These are phyloP conservation scores for Ganoderma sinense DNA, from an alignment of 1,284 basidiomycete species.

Conservation along the genomic window DNA sequence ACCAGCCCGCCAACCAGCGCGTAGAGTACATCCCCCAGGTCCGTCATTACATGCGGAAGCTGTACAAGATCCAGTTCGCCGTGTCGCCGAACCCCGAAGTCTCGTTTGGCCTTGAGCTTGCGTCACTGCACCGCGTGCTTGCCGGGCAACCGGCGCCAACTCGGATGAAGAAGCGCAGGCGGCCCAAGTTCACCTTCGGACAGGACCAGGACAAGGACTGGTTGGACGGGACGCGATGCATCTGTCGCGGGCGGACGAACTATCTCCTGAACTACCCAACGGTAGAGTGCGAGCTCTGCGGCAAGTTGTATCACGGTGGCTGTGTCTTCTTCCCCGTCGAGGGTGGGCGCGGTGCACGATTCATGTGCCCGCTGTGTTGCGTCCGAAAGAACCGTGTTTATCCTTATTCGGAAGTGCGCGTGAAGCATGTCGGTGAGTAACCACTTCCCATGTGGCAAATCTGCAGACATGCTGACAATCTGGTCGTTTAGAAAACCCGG, in stretches of 20 bases:
- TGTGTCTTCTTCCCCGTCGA: conserved; percentile 76
- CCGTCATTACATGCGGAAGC: conserved; percentile 85
- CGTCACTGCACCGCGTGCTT: conserved; percentile 79
- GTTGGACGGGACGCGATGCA: conserved; percentile 78
- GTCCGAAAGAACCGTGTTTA: conserved; percentile 74
- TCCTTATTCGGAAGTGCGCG: conserved; percentile 75
- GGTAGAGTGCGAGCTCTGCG: conserved; percentile 73
- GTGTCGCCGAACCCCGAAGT: conserved; percentile 79
- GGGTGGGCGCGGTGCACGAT: conserved; percentile 46
- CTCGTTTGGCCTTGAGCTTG: conserved; percentile 81
- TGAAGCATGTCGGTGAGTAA: conserved; percentile 67
- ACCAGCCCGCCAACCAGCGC: conserved; percentile 70
- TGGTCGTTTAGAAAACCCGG: conserved; percentile 47
- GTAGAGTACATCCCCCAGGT: conserved; percentile 79
- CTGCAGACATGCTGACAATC: not conserved
- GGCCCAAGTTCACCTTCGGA: conserved; percentile 77
- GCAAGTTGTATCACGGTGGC: conserved; percentile 71
- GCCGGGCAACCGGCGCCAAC: conserved; percentile 66
- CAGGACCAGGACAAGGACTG: conserved; percentile 79
- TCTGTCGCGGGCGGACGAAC: conserved; percentile 73
- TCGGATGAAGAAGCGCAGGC: conserved; percentile 65
- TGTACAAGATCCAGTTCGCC: conserved; percentile 84
- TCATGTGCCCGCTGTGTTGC: conserved; percentile 78
- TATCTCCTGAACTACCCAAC: conserved; percentile 66
- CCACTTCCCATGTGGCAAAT: conserved; percentile 8